phyloP scores from a whole-genome alignment of 306 rosid species.

The Vicia faba region DNA sequence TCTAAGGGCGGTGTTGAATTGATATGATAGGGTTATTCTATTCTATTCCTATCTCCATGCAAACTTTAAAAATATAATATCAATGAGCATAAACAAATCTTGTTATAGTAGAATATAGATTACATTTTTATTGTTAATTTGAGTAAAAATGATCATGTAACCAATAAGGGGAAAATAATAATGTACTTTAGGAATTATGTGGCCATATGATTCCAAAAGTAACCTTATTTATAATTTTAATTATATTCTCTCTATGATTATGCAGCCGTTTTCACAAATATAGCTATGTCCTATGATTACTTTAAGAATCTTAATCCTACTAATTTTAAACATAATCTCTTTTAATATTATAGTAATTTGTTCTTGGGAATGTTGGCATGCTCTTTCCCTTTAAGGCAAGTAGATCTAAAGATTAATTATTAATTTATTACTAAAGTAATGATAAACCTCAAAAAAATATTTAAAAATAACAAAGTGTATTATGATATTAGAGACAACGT shows the following conservation, averaged over 20 bases:
- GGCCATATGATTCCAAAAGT: conserved; percentile 44
- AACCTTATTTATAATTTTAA: conserved; percentile 40
- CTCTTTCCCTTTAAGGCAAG: conserved; percentile 70
- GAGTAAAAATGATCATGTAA: conserved; percentile 22
- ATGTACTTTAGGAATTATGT: conserved; percentile 22
- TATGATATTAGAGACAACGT: conserved; percentile 25
- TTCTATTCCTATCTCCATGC: conserved; percentile 41
- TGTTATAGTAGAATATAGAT: conserved; percentile 26
- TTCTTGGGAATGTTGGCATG: conserved; percentile 18
- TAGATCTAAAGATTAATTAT: conserved; percentile 25
- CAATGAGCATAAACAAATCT: conserved; percentile 33
- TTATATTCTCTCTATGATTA: conserved; percentile 42
- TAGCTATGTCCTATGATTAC: conserved; percentile 15
- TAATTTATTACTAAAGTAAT: conserved; percentile 1
- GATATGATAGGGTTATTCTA: conserved; percentile 38
- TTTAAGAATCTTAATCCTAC: conserved; percentile 38
- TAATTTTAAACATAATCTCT: conserved; percentile 22
- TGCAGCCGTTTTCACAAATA: conserved; percentile 30
- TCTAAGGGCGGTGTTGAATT: conserved; percentile 42
- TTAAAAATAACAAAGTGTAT: conserved; percentile 35
- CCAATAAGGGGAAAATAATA: conserved; percentile 19
- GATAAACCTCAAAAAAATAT: conserved; percentile 2
- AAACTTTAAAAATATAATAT: conserved; percentile 34
- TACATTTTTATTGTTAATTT: background rate
- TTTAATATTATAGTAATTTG: conserved; percentile 7